Percentiles rank a stretch among this genome's conserved stretches.
Conservation (phyloP, 2,329 filamentous ascomycete genomes). For the Pseudogymnoascus sp. region DNA sequence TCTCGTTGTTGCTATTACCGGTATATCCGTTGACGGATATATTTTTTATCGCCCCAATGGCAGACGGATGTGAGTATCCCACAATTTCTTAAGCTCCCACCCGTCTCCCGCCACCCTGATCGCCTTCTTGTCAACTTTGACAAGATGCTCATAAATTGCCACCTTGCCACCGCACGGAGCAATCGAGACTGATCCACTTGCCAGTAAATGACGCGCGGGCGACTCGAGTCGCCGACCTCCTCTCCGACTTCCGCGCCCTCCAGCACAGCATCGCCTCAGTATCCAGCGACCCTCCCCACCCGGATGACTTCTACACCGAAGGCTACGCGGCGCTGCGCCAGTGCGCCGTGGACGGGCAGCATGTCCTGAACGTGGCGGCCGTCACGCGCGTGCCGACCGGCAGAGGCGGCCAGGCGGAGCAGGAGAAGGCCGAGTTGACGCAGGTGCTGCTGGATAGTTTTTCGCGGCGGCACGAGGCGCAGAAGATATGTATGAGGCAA, state of each 20-base stretch:
- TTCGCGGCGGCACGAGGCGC: slow-evolving; percentile 54
- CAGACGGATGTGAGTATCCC: slow-evolving; percentile 28
- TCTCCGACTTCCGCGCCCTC: slow-evolving; percentile 54
- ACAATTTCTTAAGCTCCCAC: slow-evolving; percentile 7
- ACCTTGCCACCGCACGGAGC: slow-evolving; percentile 5
- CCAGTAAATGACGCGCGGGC: slow-evolving; percentile 56
- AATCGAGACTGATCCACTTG: slow-evolving; percentile 14
- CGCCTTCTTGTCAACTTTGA: background rate
- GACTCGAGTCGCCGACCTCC: slow-evolving; percentile 54
- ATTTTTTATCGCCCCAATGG: slow-evolving; percentile 21
- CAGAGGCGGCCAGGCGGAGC: slow-evolving; percentile 50
- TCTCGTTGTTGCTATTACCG: background rate
- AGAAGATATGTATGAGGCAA: slow-evolving; percentile 59
- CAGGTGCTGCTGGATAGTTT: slow-evolving; percentile 58
- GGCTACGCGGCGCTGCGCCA: slow-evolving; percentile 58
- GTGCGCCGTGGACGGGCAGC: slow-evolving; percentile 55
- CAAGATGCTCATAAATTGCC: slow-evolving; percentile 1
- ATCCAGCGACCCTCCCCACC: slow-evolving; percentile 47
- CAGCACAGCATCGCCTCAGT: slow-evolving; percentile 57
- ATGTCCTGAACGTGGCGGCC: slow-evolving; percentile 58
- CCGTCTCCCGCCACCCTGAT: background rate
- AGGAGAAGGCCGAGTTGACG: slow-evolving; percentile 55
- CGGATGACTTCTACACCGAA: slow-evolving; percentile 56
- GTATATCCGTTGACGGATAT: slow-evolving; percentile 5
- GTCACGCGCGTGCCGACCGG: slow-evolving; percentile 52